Evolutionary conservation across 352 stramenopile genomes (phyloP).

Genomic region (Globisporangium takayamanum): DNA sequence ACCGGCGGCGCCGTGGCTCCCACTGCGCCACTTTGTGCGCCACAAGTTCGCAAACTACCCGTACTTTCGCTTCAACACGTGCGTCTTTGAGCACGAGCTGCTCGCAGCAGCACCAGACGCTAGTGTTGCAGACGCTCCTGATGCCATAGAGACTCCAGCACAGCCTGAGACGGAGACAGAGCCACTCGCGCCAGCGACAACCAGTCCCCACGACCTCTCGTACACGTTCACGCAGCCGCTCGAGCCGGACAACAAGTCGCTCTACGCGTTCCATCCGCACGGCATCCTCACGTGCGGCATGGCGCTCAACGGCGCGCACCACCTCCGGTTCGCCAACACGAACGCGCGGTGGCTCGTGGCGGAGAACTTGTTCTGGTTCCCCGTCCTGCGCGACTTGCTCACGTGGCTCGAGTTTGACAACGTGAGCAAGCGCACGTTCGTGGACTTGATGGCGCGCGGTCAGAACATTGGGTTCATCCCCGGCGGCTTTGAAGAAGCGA

Average conservation of each 20-base stretch:
- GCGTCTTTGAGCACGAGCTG: conserved; percentile 25
- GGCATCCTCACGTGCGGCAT: conserved; percentile 54
- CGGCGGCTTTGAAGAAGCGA: conserved; percentile 93
- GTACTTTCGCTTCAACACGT: conserved; percentile 33
- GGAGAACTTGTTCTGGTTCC: conserved; percentile 66
- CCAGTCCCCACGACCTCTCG: background rate
- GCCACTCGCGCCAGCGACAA: background rate
- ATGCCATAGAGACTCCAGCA: conserved; percentile 8
- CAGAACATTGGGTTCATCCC: conserved; percentile 81
- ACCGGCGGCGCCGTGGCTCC: conserved; percentile 25
- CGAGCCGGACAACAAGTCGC: conserved; percentile 21
- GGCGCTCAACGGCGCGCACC: conserved; percentile 45
- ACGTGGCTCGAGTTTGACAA: conserved; percentile 62
- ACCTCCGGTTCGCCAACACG: conserved; percentile 37
- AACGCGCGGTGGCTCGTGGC: conserved; percentile 58
- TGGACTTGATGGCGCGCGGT: conserved; percentile 35
- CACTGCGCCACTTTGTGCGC: conserved; percentile 17
- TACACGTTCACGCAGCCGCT: conserved; percentile 29
- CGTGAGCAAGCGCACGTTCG: conserved; percentile 45
- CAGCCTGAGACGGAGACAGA: conserved; percentile 1
- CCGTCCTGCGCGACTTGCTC: conserved; percentile 55
- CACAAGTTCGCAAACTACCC: conserved; percentile 22
- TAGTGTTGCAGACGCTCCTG: background rate
- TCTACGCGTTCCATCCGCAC: conserved; percentile 66
- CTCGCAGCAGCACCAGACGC: too few species aligned